A percentile compares a stretch with the other conserved stretches of the same genome.
These are phyloP conservation scores for Ustilago vetiveriae DNA, from an alignment of 1,284 basidiomycete species.

Conservation along the genomic window DNA sequence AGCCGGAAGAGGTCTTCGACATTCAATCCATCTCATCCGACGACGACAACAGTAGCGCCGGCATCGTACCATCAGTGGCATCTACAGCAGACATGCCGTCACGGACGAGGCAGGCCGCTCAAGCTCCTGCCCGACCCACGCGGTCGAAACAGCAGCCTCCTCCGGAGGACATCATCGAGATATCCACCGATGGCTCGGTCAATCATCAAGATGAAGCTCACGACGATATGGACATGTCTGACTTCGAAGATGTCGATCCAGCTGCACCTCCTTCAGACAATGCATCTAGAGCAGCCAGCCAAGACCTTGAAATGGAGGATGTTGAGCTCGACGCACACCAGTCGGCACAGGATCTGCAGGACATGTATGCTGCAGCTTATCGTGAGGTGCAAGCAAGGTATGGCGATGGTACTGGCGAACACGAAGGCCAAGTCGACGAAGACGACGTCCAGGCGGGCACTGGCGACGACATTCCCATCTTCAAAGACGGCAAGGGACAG, in stretches of 20 bases:
- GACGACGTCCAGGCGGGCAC: constrained; percentile 18
- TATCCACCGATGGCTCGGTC: constrained; percentile 28
- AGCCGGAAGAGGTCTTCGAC: constrained; percentile 43
- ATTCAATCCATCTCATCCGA: constrained; percentile 33
- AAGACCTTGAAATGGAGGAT: constrained; percentile 53
- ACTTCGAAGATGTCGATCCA: constrained; percentile 54
- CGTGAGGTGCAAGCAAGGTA: constrained; percentile 32
- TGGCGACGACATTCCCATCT: constrained; percentile 32
- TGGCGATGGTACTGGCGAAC: constrained; percentile 18
- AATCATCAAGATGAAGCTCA: constrained; percentile 10
- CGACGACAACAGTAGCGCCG: background rate
- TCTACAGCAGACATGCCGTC: constrained; percentile 15
- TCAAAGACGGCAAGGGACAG: constrained; percentile 59
- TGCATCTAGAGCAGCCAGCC: constrained; percentile 10
- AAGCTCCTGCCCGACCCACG: constrained; percentile 12
- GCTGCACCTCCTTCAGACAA: constrained; percentile 3
- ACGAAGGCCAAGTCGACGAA: constrained; percentile 12
- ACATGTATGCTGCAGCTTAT: constrained; percentile 54
- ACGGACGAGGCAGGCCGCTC: constrained; percentile 1
- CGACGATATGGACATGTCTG: constrained; percentile 41
- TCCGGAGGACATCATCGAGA: constrained; percentile 24
- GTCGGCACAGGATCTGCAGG: constrained; percentile 28
- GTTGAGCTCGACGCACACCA: constrained; percentile 46
- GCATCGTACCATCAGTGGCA: background rate
- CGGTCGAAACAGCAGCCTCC: constrained; percentile 4